Evolutionary conservation across 2,329 filamentous ascomycete species (phyloP).

Genomic region (Incumbomyces delicatus): DNA sequence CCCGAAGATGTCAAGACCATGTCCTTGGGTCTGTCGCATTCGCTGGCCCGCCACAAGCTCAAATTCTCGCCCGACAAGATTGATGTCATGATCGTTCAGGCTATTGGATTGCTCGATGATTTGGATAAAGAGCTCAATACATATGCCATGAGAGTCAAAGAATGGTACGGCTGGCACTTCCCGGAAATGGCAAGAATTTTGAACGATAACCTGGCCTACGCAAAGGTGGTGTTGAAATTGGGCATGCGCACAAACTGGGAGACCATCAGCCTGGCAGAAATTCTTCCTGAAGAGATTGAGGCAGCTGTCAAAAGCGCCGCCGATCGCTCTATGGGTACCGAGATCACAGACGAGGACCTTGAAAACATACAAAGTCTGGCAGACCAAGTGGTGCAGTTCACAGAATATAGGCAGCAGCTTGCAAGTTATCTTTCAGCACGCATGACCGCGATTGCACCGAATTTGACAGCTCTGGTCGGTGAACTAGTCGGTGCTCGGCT

Average conservation of each 20-base stretch:
- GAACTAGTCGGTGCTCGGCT: conserved; percentile 89
- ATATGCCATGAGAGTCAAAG: conserved; percentile 98
- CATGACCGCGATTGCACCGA: conserved; percentile 95
- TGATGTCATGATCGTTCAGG: conserved; percentile 98
- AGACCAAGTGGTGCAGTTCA: conserved; percentile 85
- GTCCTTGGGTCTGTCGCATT: conserved; percentile 92
- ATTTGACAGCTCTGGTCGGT: conserved; percentile 84
- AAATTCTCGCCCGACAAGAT: conserved; percentile 99
- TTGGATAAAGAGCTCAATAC: conserved; percentile 98
- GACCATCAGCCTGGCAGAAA: conserved; percentile 70
- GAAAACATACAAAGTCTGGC: conserved; percentile 87
- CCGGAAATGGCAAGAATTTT: conserved; percentile 95
- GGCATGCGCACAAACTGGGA: conserved; percentile 77
- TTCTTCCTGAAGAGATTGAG: conserved; percentile 93
- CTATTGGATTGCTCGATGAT: conserved; percentile 86
- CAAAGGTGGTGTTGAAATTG: conserved; percentile 76
- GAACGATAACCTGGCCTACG: conserved; percentile 93
- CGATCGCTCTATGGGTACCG: conserved; percentile 96
- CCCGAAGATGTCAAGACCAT: conserved; percentile 85
- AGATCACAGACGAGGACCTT: conserved; percentile 86
- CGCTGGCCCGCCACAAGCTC: conserved; percentile 90
- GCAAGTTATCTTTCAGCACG: conserved; percentile 81
- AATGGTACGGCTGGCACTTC: conserved; percentile 99
- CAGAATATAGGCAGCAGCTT: conserved; percentile 80
- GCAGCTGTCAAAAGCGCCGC: conserved; percentile 82